Base-by-base conservation (phyloP, 352 stramenopile genomes). In the Phytophthora cactorum region DNA sequence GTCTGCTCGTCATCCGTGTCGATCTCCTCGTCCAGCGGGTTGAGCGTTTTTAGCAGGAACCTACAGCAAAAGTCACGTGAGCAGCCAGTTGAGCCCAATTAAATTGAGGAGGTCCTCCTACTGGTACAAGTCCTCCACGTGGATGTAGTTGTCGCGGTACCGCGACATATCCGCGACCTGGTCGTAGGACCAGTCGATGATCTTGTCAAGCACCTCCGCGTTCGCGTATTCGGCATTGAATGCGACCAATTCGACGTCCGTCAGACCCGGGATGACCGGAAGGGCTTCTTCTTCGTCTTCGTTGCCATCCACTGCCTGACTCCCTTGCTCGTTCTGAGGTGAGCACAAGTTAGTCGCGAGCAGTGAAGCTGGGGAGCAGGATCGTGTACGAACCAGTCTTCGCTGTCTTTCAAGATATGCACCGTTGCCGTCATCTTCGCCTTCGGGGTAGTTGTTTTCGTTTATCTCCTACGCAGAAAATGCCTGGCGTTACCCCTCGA, bases 131-230 rank as follows among this genome's bases (percentile, higher is more conserved):
- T 91, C 83, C 17, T 82, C 62, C 5, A 76, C 79, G 47, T 83
- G 78, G 15, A 91, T 68, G 36, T 80, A 74, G 15, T 70, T 75
- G 69, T 92, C 83, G 3, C 66, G 52, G 47, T 84, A 80, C 9
- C 61, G 54, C 5, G 74, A 82, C 17, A 75, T 59, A 29, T 44
- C 50, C 5, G 73, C 79, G 12, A 82, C 72, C 59, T 74, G 69
- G 56, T 82, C 72, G 64, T 92, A 92, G 11, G 83, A 78, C 81
- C 81, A 92, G 39, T 90, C 81, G 22, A 92, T 73, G 29, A 92
- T 76, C 17, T 70, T 66, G 32, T 77, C 67, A 15, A 92, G 74
- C 17, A 86, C 66, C 31, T 70, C 52, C 39, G 71, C 75, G 31
- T 92, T 75, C 4, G 83, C 81, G 38, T 74, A 84, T 22, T 87